Evolutionary conservation across 2,329 filamentous ascomycete genomes (phyloP), one percentile per base, ranked within the genome.

Genomic region (Fusarium sp.): DNA sequence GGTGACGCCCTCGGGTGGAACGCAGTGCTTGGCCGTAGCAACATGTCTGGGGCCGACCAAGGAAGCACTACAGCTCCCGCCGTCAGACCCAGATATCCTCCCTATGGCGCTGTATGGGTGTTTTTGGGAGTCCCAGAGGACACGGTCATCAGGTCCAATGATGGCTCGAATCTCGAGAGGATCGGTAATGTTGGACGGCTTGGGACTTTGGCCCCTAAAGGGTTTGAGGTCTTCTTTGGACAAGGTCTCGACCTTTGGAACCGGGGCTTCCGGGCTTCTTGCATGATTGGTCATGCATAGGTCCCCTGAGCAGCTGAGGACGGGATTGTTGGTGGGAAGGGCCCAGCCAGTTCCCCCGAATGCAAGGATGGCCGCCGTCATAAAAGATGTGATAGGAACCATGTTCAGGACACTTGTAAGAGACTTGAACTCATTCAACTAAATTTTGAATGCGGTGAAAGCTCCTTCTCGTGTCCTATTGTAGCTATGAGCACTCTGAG

Each of bases 21-120:
- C 5, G 24, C 71, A 74, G 24, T 74, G 71, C 2, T 24, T 35
- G 1, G 71, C 71, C 4, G 52, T 57, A 14, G 66, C 22, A 24
- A 65, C 43, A n/a, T 74, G 71, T 3, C 71, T 33, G 9, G 37
- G 71, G 1, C 71, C 71, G n/a, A 74, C 56, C 2, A 68, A 20
- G 1, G 71, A 50, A 1, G 37, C 71, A 20, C 59, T 72, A 14
- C 71, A 74, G 10, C 20, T 22, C 0, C 5, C 11, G 1, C 27
- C 11, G n/a, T 27, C 39, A n/a, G 58, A 48, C 4, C 18, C 22
- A 31, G 27, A 35, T 0, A 62, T 5, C 1, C 31, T 37, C 2
- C 64, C 68, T 0, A 73, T 35, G 6, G 67, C n/a, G 20, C 27
- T 64, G 33, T 56, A 67, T 0, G 71, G 71, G 5, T 74, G 74